A percentile compares a stretch with the other conserved stretches of the same genome.
Evolutionary conservation across 2,329 filamentous ascomycete genomes (phyloP).

Genomic region (Calonectria fujianensis): DNA sequence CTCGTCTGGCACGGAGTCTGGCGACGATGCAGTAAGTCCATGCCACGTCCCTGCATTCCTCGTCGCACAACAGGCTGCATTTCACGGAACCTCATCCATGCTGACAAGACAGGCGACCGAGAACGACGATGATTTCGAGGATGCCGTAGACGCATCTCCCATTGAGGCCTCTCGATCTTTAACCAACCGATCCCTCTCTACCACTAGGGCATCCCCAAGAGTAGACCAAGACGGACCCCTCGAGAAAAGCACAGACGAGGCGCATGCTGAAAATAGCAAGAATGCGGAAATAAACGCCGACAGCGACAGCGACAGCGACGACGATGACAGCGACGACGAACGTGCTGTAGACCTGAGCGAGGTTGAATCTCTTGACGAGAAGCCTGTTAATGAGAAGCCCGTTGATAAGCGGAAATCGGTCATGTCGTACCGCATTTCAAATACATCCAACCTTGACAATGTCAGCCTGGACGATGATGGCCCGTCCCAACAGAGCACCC

Average conservation of each 20-base stretch:
- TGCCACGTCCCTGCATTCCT: constrained; percentile 37
- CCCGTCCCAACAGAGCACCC: constrained; percentile 49
- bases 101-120: constrained; percentile 56
- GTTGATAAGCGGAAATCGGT: constrained; percentile 60
- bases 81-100: constrained; percentile 39
- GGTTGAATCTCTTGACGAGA: constrained; percentile 40
- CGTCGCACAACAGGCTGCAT: constrained; percentile 47
- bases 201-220: constrained; percentile 59
- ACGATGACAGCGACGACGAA: constrained; percentile 43
- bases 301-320: constrained; percentile 44
- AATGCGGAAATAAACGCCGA: constrained; percentile 37
- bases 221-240: constrained; percentile 41
- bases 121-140: constrained; percentile 79
- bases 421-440: constrained; percentile 67
- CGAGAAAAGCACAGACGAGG: constrained; percentile 42
- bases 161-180: constrained; percentile 80
- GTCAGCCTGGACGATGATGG: constrained; percentile 78
- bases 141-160: constrained; percentile 80
- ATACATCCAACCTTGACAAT: constrained; percentile 71
- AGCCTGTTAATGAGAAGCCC: constrained; percentile 43
- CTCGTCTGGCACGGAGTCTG: constrained; percentile 57
- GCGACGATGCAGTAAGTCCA: constrained; percentile 56
- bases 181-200: constrained; percentile 67
- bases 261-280: constrained; percentile 35
- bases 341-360: constrained; percentile 28